These are phyloP conservation scores for Colletotrichum sp. DNA, from an alignment of 2,329 filamentous ascomycete genomes.

Conservation along the genomic window DNA sequence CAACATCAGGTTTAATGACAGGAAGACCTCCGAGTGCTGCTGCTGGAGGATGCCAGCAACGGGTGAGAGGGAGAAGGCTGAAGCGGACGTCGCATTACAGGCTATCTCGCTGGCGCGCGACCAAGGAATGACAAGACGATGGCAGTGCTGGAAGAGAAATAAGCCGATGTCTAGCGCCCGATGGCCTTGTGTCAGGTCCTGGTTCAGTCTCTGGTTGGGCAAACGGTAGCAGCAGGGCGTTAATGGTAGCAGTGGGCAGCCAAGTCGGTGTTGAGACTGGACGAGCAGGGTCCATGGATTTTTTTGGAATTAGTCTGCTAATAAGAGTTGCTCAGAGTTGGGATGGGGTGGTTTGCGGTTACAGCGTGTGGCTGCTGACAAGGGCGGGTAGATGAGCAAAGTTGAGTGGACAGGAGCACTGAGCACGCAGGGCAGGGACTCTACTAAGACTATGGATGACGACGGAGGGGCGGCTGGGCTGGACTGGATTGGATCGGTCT, in stretches of 20 bases:
- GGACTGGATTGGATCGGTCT: background rate
- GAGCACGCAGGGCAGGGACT: background rate
- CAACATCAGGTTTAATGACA: slow-evolving; percentile 3
- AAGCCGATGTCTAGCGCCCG: slow-evolving; percentile 8
- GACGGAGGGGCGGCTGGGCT: background rate
- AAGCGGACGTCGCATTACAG: background rate
- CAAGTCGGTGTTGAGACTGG: background rate
- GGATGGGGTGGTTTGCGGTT: background rate
- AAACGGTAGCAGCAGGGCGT: background rate
- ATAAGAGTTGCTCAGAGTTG: background rate
- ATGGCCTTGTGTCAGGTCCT: background rate
- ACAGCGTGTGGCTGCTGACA: slow-evolving; percentile 8
- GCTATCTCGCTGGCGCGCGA: background rate
- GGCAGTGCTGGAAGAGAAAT: slow-evolving; percentile 17
- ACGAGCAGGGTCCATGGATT: slow-evolving; percentile 1
- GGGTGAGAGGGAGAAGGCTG: background rate
- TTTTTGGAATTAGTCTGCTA: background rate
- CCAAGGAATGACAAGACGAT: background rate
- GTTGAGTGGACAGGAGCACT: background rate
- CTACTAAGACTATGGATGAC: background rate
- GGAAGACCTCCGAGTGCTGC: background rate
- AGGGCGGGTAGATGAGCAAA: slow-evolving; percentile 15
- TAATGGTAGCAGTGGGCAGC: background rate
- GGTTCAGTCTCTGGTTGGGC: background rate
- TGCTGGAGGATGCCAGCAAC: background rate